phyloP scores from a whole-genome alignment of 441 rosid genomes.

The Mallotus japonicus region DNA sequence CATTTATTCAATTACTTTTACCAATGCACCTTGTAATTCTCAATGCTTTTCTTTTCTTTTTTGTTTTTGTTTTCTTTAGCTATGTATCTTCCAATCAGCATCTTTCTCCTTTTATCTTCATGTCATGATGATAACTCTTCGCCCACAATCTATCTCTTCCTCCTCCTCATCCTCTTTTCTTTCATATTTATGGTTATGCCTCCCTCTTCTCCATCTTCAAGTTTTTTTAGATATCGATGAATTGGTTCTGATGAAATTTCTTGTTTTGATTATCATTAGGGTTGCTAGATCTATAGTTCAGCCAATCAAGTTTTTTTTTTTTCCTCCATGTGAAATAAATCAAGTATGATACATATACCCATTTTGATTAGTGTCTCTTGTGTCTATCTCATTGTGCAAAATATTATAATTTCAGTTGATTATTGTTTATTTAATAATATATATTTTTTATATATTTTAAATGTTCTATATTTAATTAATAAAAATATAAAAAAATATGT shows the following conservation, averaged over 20 bases:
- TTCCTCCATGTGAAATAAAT: background rate
- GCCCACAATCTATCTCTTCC: slow-evolving; percentile 17
- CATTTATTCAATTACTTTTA: slow-evolving; percentile 43
- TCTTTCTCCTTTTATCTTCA: background rate
- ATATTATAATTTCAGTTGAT: too few relatives aligned
- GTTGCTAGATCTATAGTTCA: too few relatives aligned
- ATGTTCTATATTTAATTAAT: too few relatives aligned
- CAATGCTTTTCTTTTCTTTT: slow-evolving; percentile 19
- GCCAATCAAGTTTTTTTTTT: background rate
- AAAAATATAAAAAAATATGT: too few relatives aligned
- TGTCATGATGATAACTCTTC: slow-evolving; percentile 2
- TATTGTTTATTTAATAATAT: too few relatives aligned
- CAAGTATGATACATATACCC: background rate
- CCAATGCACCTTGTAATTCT: slow-evolving; percentile 53
- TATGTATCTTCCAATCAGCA: background rate
- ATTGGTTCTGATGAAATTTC: too few relatives aligned
- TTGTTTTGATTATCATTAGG: too few relatives aligned
- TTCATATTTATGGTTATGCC: slow-evolving; percentile 21
- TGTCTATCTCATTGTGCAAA: too few relatives aligned
- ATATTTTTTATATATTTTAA: too few relatives aligned
- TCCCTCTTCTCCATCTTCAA: background rate
- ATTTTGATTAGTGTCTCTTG: too few relatives aligned
- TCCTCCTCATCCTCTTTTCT: slow-evolving; percentile 13
- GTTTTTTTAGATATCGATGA: background rate
- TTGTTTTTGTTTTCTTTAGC: too few relatives aligned